A percentile compares a stretch with the other conserved stretches of the same genome.
These are phyloP conservation scores for Trametes punicea DNA, from an alignment of 768 basidiomycete species.

Conservation along the genomic window DNA sequence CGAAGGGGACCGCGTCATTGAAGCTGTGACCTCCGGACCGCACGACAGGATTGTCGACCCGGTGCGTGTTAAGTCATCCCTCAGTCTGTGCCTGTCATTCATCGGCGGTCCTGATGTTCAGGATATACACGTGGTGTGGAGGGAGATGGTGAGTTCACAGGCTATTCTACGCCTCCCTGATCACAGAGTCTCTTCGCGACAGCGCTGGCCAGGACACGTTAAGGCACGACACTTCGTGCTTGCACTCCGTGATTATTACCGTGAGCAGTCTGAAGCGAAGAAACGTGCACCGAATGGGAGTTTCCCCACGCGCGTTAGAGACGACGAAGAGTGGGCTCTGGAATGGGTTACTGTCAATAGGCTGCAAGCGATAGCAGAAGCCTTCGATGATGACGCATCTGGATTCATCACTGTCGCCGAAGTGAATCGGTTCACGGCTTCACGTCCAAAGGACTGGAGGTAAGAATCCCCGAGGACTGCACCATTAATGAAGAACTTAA, in stretches of 20 bases:
- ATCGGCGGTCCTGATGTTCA: conserved; percentile 19
- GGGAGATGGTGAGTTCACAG: conserved; percentile 42
- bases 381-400: conserved; percentile 34
- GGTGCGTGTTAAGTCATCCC: conserved; percentile 25
- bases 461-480: background rate
- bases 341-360: conserved; percentile 22
- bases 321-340: conserved; percentile 30
- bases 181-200: no score
- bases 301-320: background rate
- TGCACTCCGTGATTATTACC: conserved; percentile 32
- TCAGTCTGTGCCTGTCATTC: background rate
- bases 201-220: conserved; percentile 31
- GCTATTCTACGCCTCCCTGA: background rate
- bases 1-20: conserved; percentile 39
- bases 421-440: conserved; percentile 31
- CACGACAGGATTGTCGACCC: conserved; percentile 43
- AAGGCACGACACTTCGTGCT: conserved; percentile 30
- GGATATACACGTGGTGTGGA: conserved; percentile 50
- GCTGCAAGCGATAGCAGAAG: conserved; percentile 29
- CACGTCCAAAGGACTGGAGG: conserved; percentile 31
- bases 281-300: background rate
- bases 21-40: conserved; percentile 37
- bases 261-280: conserved; percentile 19
- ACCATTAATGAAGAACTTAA: background rate
- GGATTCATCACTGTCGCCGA: conserved; percentile 34